These are phyloP conservation scores for Trichocladium uniseriatum DNA, from an alignment of 495 filamentous ascomycete genomes.

Conservation along the genomic window DNA sequence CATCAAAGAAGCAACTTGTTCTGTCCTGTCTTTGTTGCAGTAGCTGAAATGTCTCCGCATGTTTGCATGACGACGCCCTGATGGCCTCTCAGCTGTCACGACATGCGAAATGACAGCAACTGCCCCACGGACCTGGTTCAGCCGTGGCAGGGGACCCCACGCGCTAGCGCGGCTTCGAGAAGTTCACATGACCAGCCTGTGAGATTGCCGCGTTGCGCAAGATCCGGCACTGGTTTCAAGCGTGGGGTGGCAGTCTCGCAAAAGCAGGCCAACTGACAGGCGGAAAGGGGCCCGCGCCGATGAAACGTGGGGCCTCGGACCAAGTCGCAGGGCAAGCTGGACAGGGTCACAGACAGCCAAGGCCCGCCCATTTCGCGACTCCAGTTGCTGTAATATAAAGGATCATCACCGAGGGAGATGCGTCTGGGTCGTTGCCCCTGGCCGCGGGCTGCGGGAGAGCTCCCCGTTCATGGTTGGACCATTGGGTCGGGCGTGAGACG, in stretches of 20 bases:
- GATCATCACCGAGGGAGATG: constrained; percentile 1
- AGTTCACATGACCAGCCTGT: constrained; percentile 1
- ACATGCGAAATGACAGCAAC: too few species aligned
- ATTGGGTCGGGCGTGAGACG: neutral
- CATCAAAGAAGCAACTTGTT: too few species aligned
- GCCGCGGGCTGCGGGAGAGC: constrained; percentile 1
- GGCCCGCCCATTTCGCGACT: neutral
- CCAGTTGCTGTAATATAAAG: neutral
- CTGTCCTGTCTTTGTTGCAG: too few species aligned
- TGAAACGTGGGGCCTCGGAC: neutral
- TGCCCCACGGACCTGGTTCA: neutral
- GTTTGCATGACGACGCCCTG: too few species aligned
- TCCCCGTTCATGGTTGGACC: constrained; percentile 2
- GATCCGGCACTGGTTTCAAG: neutral
- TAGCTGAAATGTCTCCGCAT: too few species aligned
- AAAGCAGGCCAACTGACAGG: neutral
- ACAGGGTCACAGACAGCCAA: neutral
- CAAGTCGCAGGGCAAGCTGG: too few species aligned
- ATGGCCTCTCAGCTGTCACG: too few species aligned
- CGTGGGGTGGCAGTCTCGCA: neutral
- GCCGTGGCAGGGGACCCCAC: neutral
- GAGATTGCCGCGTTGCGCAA: neutral
- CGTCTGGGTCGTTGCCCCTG: neutral
- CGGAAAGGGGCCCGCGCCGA: neutral
- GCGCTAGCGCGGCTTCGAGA: neutral